Percentiles rank a stretch among this genome's conserved stretches.
Evolutionary conservation across 305 asterid genomes (phyloP).

Genomic region (Caryopteris hybrid): DNA sequence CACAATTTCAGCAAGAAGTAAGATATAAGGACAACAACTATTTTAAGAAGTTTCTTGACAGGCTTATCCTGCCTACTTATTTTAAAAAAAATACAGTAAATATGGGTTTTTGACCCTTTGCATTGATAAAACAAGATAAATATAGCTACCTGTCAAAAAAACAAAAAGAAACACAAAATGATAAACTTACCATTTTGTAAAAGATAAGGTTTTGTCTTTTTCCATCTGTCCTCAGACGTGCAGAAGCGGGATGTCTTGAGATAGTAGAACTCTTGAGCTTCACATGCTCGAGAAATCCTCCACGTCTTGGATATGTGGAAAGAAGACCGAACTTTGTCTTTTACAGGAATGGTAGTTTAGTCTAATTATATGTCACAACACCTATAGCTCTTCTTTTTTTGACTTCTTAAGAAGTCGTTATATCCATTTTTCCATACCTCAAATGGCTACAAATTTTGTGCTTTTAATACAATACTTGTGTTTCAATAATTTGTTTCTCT

Average conservation of each 20-base stretch:
- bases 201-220: background rate
- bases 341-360: background rate
- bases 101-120: too few relatives aligned
- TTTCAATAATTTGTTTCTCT: background rate
- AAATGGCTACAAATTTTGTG: background rate
- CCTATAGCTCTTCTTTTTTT: background rate
- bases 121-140: too few relatives aligned
- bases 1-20: slow-evolving; percentile 89
- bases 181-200: background rate
- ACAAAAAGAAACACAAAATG: background rate
- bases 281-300: too few relatives aligned
- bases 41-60: background rate
- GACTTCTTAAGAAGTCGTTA: background rate
- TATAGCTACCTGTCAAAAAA: too few relatives aligned
- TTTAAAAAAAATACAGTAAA: too few relatives aligned
- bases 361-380: background rate
- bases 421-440: background rate
- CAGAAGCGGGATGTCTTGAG: background rate
- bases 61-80: too few relatives aligned
- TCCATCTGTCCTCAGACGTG: too few relatives aligned
- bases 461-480: background rate
- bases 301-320: too few relatives aligned
- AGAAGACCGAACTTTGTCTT: background rate
- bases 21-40: background rate
- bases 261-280: background rate